Evolutionary conservation across 345 rosid species (phyloP), one percentile per base, ranked within the genome.

Genomic region (Heritiera fomes): DNA sequence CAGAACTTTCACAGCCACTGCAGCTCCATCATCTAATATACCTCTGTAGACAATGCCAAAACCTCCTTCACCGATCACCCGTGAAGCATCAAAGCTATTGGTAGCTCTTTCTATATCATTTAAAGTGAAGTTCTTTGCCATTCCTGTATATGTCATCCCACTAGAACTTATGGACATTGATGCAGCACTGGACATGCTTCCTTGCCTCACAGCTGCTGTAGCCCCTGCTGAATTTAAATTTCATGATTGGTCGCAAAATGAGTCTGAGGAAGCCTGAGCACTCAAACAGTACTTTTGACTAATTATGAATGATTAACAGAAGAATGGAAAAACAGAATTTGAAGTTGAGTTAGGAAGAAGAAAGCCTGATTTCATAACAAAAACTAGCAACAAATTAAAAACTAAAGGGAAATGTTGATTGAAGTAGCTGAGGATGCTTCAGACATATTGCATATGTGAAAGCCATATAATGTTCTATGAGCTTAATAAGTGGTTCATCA

Each of bases 1-100:
- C 68, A 91, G 88, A 64, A 89, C 92, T 84, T 91, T 91, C 85
- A 91, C 91, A 10, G 96, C 96, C 77, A 90, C 90, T 83, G 87
- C 87, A 71, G 73, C 83, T 81, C 89, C 90, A 85, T 89, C 85
- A 55, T 85, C 92, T 66, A 89, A 77, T 53, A 45, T 77, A 43
- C 92, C 96, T 41, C 89, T 58, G 10, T 90, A 91, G 14, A 91
- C 93, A 75, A 90, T 70, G 38, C 96, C 96, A 45, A 91, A 91
- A 38, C 96, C 96, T 13, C 96, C 96, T 87, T 91, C 93, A 32
- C 96, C 96, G 0, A 91, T 85, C 78, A 87, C 79, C 83, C 84
- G 84, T 1, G 84, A 87, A 73, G 78, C 65, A 65, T 91, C 88
- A 34, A 91, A 90, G 56, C 75, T 75, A 82, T 82, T 77, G 6